phyloP scores from a whole-genome alignment of 2,329 filamentous ascomycete species.

The Penicillium sp. region DNA sequence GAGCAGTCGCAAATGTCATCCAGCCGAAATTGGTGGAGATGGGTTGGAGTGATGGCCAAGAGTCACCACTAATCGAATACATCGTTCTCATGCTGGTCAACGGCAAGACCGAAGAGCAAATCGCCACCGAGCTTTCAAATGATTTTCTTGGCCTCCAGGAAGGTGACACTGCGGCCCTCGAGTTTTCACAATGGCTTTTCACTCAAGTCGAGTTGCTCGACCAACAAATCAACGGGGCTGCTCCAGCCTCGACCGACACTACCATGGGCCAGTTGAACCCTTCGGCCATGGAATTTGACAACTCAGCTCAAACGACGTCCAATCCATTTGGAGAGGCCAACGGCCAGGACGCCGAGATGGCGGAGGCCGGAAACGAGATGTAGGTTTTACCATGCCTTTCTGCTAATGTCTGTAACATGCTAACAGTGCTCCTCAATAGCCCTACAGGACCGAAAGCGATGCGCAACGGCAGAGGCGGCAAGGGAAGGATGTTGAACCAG shows the following conservation, averaged over 20 bases:
- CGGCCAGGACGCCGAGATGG: slow-evolving; percentile 71
- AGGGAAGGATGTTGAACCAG: slow-evolving; percentile 81
- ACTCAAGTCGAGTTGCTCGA: slow-evolving; percentile 72
- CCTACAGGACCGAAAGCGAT: slow-evolving; percentile 94
- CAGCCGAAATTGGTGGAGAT: slow-evolving; percentile 90
- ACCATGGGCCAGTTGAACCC: slow-evolving; percentile 30
- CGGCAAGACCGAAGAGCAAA: slow-evolving; percentile 86
- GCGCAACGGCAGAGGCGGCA: slow-evolving; percentile 68
- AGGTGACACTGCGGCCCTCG: slow-evolving; percentile 75
- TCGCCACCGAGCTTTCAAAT: slow-evolving; percentile 79
- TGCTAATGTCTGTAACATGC: not conserved
- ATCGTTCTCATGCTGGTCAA: slow-evolving; percentile 97
- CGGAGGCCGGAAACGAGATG: slow-evolving; percentile 50
- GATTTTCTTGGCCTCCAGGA: slow-evolving; percentile 80
- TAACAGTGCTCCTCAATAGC: slow-evolving; percentile 54
- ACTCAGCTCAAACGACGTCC: not conserved
- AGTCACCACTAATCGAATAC: slow-evolving; percentile 87
- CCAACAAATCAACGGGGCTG: slow-evolving; percentile 57
- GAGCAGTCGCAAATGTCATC: slow-evolving; percentile 76
- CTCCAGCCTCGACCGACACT: slow-evolving; percentile 26
- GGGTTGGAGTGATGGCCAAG: slow-evolving; percentile 82
- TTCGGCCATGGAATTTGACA: slow-evolving; percentile 27
- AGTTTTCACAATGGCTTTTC: slow-evolving; percentile 93
- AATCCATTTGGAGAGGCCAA: slow-evolving; percentile 22
- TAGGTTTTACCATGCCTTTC: slow-evolving; percentile 20